Evolutionary conservation across 768 basidiomycete genomes (phyloP), one percentile per base, ranked within the genome.

Genomic region (Auricularia sp.): DNA sequence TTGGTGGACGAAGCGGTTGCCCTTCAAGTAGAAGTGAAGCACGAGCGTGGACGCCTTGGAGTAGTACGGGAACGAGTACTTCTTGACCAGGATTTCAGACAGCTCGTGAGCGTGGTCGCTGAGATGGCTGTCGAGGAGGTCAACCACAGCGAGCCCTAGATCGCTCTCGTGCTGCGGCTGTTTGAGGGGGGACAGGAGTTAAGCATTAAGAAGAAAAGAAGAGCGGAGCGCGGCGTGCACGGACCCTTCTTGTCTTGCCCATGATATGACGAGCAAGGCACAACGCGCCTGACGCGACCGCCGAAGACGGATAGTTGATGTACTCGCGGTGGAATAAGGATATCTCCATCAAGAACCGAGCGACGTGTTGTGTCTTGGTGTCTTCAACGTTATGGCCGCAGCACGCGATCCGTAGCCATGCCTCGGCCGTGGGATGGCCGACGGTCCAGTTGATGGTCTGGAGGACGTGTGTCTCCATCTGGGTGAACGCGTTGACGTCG

Each of bases 261-360:
- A 93, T 92, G 61, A 98, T 83, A 78, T 85, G 91, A 62, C 94
- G 85, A 3, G 97, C 91, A 58, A 98, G 83, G 4, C 92, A 89
- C 69, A 98, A 79, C 24, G 94, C 85, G 62, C 90, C 97, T n/a
- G 86, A 77, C 39, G 97, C 96, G 72, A 98, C 89, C 51, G 90
- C 83, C 1, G 92, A 95, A 2, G 96, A 87, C 7, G 86, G 78
- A 73, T 86, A 90, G 71, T 86, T 86, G 76, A 97, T 81, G 76
- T 95, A 98, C 73, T 98, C 97, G 65, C 94, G 88, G 76, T 98
- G 90, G 80, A 98, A 98, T 62, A 99, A 85, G 36, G 97, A 98
- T 72, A 98, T 94, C 77, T 99, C 97, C 97, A 99, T 99, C 74
- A 98, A 77, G 81, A 98, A 99, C 61, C 97, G 87, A 2, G 97